phyloP scores from a whole-genome alignment of 345 rosid species.

The Arabidopsis arenosa region DNA sequence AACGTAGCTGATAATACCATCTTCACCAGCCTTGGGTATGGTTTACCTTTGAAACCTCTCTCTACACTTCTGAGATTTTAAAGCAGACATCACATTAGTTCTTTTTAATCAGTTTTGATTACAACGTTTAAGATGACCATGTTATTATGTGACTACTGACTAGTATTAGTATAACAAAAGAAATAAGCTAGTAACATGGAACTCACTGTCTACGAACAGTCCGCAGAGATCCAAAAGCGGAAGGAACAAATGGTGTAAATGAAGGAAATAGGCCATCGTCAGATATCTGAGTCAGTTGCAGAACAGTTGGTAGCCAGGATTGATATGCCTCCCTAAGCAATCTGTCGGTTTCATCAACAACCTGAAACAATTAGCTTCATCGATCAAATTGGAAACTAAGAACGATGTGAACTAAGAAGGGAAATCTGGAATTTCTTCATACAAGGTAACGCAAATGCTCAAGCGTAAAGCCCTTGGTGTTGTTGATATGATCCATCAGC shows the following conservation, averaged over 20 bases:
- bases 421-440: slow-evolving; percentile 41
- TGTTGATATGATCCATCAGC: slow-evolving; percentile 93
- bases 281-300: slow-evolving; percentile 58
- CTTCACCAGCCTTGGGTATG: slow-evolving; percentile 82
- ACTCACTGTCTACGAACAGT: slow-evolving; percentile 86
- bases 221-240: slow-evolving; percentile 64
- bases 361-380: slow-evolving; percentile 54
- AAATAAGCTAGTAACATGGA: not conserved
- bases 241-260: slow-evolving; percentile 42
- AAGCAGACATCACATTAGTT: slow-evolving; percentile 26
- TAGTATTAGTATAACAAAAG: not conserved
- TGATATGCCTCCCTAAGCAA: slow-evolving; percentile 94
- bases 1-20: slow-evolving; percentile 93
- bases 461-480: slow-evolving; percentile 86
- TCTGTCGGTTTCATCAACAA: slow-evolving; percentile 96
- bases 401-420: not conserved
- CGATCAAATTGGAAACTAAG: not conserved
- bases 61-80: slow-evolving; percentile 65
- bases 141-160: slow-evolving; percentile 11
- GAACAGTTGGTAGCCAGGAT: slow-evolving; percentile 94
- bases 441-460: slow-evolving; percentile 97
- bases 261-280: slow-evolving; percentile 48
- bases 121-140: not conserved
- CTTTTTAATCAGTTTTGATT: slow-evolving; percentile 9
- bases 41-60: slow-evolving; percentile 81